Base-by-base conservation (phyloP, 306 rosid species). In the Argentina anserina region DNA sequence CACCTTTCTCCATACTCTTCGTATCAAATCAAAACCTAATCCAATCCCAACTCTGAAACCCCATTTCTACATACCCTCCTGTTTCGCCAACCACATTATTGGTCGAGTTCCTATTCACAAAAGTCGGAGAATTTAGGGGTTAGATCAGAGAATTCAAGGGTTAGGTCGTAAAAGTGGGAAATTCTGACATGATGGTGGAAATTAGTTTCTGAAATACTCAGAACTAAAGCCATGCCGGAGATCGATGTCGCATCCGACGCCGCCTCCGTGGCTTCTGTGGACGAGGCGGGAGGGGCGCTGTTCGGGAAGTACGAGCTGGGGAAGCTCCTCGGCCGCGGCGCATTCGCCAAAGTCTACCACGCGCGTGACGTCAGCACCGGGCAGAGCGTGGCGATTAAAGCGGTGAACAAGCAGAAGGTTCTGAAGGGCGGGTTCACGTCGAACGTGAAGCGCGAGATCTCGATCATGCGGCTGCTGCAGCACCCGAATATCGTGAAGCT, bases 321-420 rank as follows among this genome's bases (percentile, higher is more conserved):
- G 1, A 77, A 59, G 66, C 72, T 94, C 2, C 69, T 94, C 0
- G 98, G 98, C 0, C 53, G 78, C 4, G 98, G 98, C 2, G 94
- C 96, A 0, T 89, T 83, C 42, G 97, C 90, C 0, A 94, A 89
- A 79, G 98, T 94, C 8, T 94, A 88, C 77, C 91, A 87, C 65
- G 98, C 90, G 10, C 76, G 84, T 18, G 69, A 83, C 40, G 33
- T 89, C 12, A 7, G 5, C 2, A 83, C 81, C 0, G 89, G 90
- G 0, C 70, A 81, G 81, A 83, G 88, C 77, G 98, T 94, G 40
- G 98, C 98, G 23, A 74, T 91, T 2, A 94, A 94, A 65, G 86
- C 84, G 1, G 83, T 94, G 4, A 91, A 83, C 92, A 89, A 85
- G 72, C 76, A 61, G 42, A 86, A 86, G 79, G 49, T 88, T 3